Percentiles rank a stretch among this genome's conserved stretches.
Conservation (phyloP, 2,329 filamentous ascomycete species). For the Ceratocystis harringtonii region DNA sequence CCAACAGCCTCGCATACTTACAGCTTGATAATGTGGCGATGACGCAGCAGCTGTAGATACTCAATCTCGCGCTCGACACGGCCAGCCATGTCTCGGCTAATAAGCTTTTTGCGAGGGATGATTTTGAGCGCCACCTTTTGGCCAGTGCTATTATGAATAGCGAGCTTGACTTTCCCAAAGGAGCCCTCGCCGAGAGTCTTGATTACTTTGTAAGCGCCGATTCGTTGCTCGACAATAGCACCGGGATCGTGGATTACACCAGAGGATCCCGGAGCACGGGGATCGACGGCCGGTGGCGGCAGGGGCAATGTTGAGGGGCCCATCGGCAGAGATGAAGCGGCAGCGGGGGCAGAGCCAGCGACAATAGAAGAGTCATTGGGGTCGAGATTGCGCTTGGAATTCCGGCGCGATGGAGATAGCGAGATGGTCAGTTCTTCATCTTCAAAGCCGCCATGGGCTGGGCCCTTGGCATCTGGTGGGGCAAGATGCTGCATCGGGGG, state of each 20-base stretch:
- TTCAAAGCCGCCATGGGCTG: constrained; percentile 38
- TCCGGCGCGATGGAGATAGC: constrained; percentile 42
- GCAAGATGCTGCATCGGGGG: constrained; percentile 13
- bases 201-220: constrained; percentile 83
- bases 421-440: constrained; percentile 75
- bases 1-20: constrained; percentile 30
- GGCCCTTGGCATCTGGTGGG: constrained; percentile 8
- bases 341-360: constrained; percentile 18
- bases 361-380: constrained; percentile 11
- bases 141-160: constrained; percentile 77
- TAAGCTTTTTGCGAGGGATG: constrained; percentile 87
- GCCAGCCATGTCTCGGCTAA: constrained; percentile 94
- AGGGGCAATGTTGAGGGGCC: background rate
- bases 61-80: constrained; percentile 96
- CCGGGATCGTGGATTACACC: constrained; percentile 33
- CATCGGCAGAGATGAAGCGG: background rate
- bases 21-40: constrained; percentile 98
- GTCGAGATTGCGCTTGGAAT: constrained; percentile 15
- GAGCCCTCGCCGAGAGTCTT: constrained; percentile 89
- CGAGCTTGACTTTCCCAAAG: constrained; percentile 97
- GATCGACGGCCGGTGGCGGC: constrained; percentile 19
- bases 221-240: constrained; percentile 50
- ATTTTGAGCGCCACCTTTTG: constrained; percentile 98
- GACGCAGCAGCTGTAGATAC: constrained; percentile 85
- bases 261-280: constrained; percentile 19